Evolutionary conservation across 441 rosid genomes (phyloP).

Genomic region (Francoa sonchifolia): DNA sequence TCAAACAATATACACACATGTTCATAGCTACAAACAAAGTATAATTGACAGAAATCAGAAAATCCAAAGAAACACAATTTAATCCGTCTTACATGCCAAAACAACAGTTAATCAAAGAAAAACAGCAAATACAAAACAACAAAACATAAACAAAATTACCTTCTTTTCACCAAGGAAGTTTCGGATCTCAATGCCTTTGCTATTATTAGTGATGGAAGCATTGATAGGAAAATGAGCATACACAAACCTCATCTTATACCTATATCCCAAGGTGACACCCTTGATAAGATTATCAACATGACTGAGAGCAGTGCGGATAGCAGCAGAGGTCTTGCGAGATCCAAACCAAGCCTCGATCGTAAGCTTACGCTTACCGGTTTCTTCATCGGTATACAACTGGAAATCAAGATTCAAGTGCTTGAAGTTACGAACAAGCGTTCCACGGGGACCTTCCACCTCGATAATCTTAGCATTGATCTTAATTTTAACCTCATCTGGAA

Average conservation of each 20-base stretch:
- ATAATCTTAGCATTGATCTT: conserved; percentile 17
- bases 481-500: conserved; percentile 18
- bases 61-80: background rate
- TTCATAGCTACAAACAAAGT: background rate
- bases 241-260: conserved; percentile 72
- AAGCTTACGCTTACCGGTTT: conserved; percentile 45
- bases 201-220: conserved; percentile 36
- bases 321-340: conserved; percentile 56
- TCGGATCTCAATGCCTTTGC: conserved; percentile 59
- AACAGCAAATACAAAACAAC: background rate
- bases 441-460: conserved; percentile 39
- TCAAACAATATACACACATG: background rate
- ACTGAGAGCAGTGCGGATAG: conserved; percentile 56
- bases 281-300: conserved; percentile 38
- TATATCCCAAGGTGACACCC: conserved; percentile 56
- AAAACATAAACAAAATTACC: conserved; percentile 15
- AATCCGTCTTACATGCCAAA: no score
- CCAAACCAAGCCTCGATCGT: conserved; percentile 76
- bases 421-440: conserved; percentile 63
- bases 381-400: conserved; percentile 49
- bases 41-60: background rate
- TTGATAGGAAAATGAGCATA: conserved; percentile 75
- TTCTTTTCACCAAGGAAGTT: conserved; percentile 66
- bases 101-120: background rate
- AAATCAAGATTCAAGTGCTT: conserved; percentile 79